Percentiles rank a stretch among this genome's conserved stretches.
These are phyloP conservation scores for Hygrophila difformis DNA, from an alignment of 257 asterid genomes.

Conservation along the genomic window DNA sequence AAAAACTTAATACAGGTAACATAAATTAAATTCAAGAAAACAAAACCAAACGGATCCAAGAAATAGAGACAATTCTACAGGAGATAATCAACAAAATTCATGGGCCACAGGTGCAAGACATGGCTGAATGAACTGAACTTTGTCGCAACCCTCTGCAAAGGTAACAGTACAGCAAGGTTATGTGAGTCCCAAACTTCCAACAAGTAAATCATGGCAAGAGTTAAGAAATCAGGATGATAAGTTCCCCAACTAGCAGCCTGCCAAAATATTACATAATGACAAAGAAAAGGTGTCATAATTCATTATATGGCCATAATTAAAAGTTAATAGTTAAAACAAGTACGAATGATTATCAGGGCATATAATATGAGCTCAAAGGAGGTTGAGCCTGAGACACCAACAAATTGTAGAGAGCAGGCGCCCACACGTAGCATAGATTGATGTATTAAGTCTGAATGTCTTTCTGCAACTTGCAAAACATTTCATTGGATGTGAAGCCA, in stretches of 20 bases:
- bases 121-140: slow-evolving; percentile 21
- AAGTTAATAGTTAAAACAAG: too few species aligned
- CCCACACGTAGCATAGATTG: background rate
- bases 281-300: slow-evolving; percentile 35
- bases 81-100: slow-evolving; percentile 24
- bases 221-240: slow-evolving; percentile 45
- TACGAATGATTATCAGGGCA: background rate
- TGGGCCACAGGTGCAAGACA: slow-evolving; percentile 18
- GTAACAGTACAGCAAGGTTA: slow-evolving; percentile 93
- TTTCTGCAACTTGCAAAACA: too few species aligned
- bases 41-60: slow-evolving; percentile 22
- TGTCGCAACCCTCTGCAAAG: slow-evolving; percentile 46
- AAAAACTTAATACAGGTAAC: slow-evolving; percentile 13
- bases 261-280: slow-evolving; percentile 43
- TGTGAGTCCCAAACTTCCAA: slow-evolving; percentile 98
- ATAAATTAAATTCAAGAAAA: slow-evolving; percentile 13
- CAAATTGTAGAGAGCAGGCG: slow-evolving; percentile 11
- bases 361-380: slow-evolving; percentile 9
- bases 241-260: slow-evolving; percentile 94
- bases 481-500: too few species aligned
- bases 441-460: too few species aligned
- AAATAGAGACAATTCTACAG: slow-evolving; percentile 26
- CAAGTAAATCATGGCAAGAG: slow-evolving; percentile 69
- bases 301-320: background rate
- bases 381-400: slow-evolving; percentile 8